Base-by-base conservation (phyloP, 169 alveolate genomes). In the Plasmodium billcollinsi region DNA sequence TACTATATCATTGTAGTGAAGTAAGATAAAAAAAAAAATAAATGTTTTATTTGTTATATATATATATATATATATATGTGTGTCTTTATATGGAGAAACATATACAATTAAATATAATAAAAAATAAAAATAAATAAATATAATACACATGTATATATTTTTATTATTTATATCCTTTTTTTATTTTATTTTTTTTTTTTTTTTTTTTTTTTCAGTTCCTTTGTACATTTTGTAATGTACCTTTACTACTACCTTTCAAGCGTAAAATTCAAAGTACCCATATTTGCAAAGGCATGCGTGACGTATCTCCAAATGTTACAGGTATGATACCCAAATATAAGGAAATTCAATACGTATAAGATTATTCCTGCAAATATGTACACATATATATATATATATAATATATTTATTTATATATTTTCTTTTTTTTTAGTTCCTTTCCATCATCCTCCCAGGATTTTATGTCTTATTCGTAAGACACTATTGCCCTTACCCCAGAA, bases 221-320 rank as follows among this genome's bases (percentile, higher is more conserved):
- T 75, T 66, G 93, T 93, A 2, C 96, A 93, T 73, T 91, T 88
- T 74, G 88, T 93, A 63, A 93, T 93, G 96, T 93, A 93, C 93
- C 43, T 83, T 52, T 93, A 93, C 73, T 93, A 93, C 89, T 72
- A 90, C 76, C 63, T 93, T 49, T 45, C 88, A 58, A 69, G 88
- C 39, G 61, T 65, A 52, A 89, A 73, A 80, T 20, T 63, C 50
- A 70, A 12, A 8, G 59, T 89, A 24, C 89, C 90, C 2, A 65
- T 74, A 49, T 85, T 24, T 50, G 18, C 65, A 20, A 93, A 93
- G 78, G 67, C 72, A 49, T 56, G 74, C 56, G 92, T 93, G 14
- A 93, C 96, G 18, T 88, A 86, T 61, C 18, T 89, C 66, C 96
- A 93, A 74, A 93, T 90, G 93, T 26, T 85, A 65, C 96, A 93